Percentiles rank a stretch among this genome's conserved stretches.
Conservation (phyloP, 2,329 filamentous ascomycete genomes). For the Trichoderma hamatum region DNA sequence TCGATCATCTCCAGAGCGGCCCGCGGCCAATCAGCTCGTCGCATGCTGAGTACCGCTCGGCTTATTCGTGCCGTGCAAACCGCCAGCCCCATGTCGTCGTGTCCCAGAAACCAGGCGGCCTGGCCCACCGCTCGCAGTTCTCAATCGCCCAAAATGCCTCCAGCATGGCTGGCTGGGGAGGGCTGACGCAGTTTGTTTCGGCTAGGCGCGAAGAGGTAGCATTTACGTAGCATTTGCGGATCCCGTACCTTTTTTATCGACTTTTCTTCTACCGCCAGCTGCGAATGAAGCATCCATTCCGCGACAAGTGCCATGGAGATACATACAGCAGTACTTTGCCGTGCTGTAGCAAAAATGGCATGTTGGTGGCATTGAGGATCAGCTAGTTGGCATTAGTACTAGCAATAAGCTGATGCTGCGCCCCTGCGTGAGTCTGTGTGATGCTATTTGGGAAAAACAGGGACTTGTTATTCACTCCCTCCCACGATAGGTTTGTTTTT, state of each 20-base stretch:
- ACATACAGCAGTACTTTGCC: not conserved
- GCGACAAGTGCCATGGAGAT: not conserved
- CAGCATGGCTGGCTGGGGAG: no score
- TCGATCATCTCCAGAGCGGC: not conserved
- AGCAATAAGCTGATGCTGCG: conserved; percentile 27
- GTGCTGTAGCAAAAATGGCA: not conserved
- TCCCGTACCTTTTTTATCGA: not conserved
- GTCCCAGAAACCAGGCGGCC: not conserved
- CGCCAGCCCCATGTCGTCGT: conserved; percentile 18
- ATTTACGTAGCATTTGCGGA: not conserved
- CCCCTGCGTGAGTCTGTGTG: conserved; percentile 13
- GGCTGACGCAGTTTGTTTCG: not conserved
- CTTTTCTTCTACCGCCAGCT: not conserved
- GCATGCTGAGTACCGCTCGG: conserved; percentile 19
- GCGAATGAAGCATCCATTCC: not conserved
- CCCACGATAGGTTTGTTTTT: conserved; percentile 11
- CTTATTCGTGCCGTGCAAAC: conserved; percentile 25
- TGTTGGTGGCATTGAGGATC: conserved; percentile 6
- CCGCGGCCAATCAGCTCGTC: conserved; percentile 16
- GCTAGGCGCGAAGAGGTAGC: conserved; percentile 17
- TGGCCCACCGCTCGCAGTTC: conserved; percentile 6
- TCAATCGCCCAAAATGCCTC: not conserved
- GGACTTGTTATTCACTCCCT: not conserved
- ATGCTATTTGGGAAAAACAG: not conserved
- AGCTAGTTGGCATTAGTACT: not conserved